A percentile compares a stretch with the other conserved stretches of the same genome.
phyloP scores from a whole-genome alignment of 306 rosid genomes.

The Morella rubra region DNA sequence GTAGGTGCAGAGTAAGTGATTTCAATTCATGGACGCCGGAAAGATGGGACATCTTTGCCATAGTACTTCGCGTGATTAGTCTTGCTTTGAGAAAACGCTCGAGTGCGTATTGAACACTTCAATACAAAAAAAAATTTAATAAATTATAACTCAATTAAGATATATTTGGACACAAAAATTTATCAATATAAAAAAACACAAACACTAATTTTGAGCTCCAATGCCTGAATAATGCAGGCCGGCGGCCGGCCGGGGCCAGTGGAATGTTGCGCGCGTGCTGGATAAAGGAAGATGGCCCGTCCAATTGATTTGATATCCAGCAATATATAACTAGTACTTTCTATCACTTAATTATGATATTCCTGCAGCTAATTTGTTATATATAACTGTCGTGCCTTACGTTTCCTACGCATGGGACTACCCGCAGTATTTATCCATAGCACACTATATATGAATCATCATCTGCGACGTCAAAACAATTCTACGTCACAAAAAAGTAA shows the following conservation, averaged over 20 bases:
- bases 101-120: too few species aligned
- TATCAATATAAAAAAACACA: too few species aligned
- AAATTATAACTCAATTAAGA: too few species aligned
- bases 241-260: too few species aligned
- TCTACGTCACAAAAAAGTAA: background rate
- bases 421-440: too few species aligned
- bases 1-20: conserved; percentile 39
- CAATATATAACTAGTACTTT: background rate
- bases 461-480: background rate
- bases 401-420: background rate
- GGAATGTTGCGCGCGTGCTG: too few species aligned
- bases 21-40: conserved; percentile 46
- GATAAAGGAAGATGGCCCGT: background rate
- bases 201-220: too few species aligned
- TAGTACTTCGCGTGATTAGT: conserved; percentile 43
- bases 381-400: background rate
- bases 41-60: conserved; percentile 42
- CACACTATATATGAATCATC: background rate
- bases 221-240: too few species aligned
- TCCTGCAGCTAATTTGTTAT: background rate
- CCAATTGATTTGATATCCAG: too few species aligned
- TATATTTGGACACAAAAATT: too few species aligned
- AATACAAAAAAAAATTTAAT: too few species aligned
- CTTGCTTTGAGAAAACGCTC: conserved; percentile 41
- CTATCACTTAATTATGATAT: background rate